Conservation (phyloP, 306 rosid genomes). For the Fragaria iinumae region DNA sequence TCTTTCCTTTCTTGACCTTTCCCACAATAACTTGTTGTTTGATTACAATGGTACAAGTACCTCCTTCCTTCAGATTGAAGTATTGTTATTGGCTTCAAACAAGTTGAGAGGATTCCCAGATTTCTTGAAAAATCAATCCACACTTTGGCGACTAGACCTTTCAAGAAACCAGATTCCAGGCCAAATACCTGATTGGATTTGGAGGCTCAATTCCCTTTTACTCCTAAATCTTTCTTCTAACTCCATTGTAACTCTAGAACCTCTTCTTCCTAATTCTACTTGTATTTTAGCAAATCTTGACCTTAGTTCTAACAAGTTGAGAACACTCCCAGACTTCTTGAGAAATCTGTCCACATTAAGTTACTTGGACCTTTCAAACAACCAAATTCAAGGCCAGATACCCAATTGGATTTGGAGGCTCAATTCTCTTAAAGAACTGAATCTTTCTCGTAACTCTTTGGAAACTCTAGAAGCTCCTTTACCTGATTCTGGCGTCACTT, state of each 20-base stretch:
- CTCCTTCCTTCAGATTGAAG: conserved; percentile 11
- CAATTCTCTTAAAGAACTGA: neutral
- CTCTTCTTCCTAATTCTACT: conserved; percentile 5
- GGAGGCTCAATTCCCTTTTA: neutral
- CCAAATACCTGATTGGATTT: conserved; percentile 25
- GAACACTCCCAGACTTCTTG: conserved; percentile 18
- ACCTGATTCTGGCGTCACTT: neutral
- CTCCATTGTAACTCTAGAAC: conserved; percentile 14
- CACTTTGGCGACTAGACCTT: conserved; percentile 19
- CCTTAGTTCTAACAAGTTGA: conserved; percentile 6
- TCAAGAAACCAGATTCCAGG: conserved; percentile 26
- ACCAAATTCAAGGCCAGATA: conserved; percentile 14
- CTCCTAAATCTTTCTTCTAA: conserved; percentile 19
- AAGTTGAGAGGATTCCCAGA: neutral
- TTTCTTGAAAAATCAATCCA: neutral
- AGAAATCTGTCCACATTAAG: conserved; percentile 7
- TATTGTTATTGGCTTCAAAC: conserved; percentile 13
- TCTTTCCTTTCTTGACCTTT: conserved; percentile 20
- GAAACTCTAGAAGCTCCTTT: neutral
- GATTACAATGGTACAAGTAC: neutral
- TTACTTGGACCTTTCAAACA: conserved; percentile 23
- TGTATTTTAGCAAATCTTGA: too few species aligned
- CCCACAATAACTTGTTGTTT: conserved; percentile 15
- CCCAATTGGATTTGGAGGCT: conserved; percentile 24
- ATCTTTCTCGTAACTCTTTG: conserved; percentile 19